Base-by-base conservation (phyloP, 2,329 filamentous ascomycete genomes). In the Xylariaceae sp. region DNA sequence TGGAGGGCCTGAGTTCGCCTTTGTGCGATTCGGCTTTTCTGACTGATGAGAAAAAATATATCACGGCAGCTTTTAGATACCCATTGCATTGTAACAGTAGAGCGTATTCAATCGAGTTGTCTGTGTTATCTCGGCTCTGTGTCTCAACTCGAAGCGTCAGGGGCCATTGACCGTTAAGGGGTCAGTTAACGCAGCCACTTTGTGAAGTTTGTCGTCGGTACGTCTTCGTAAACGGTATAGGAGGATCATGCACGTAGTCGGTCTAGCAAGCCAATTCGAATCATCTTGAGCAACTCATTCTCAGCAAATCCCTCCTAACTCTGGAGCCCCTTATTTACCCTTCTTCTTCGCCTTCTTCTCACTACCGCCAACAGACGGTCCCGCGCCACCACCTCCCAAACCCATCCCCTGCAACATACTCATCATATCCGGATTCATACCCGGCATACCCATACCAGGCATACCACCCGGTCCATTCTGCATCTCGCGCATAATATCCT, bases 401-500 rank as follows among this genome's bases (percentile, higher is more conserved):
- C 61, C 63, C 62, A 71, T 67, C 0, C 44, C 48, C 58, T 62
- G 60, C 37, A 65, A 11, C 66, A 68, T 70, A 42, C 61, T 70
- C 68, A 68, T 71, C 67, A 71, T 71, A 37, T 71, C 70, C 1
- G 60, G 44, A 47, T 64, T 62, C 64, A 70, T 68, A 1, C 67
- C 66, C 1, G 65, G 63, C 66, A 69, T 67, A 2, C 64, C 65
- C 23, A 62, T 63, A 2, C 64, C 67, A 17, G 67, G 70, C 10
- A 68, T 71, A 1, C 70, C 73, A 1, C 61, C 72, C 6, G 55
- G 15, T 74, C 75, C 78, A 2, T 74, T 74, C 69, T 81, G 79
- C 90, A 97, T 96, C 77, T 95, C 91, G 70, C 86, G 88, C 92
- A 97, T 96, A 81, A 97, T 96, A 67, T 97, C 92, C 78, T 94